Evolutionary conservation across 352 stramenopile genomes (phyloP).

Genomic region (Pythium biforme): DNA sequence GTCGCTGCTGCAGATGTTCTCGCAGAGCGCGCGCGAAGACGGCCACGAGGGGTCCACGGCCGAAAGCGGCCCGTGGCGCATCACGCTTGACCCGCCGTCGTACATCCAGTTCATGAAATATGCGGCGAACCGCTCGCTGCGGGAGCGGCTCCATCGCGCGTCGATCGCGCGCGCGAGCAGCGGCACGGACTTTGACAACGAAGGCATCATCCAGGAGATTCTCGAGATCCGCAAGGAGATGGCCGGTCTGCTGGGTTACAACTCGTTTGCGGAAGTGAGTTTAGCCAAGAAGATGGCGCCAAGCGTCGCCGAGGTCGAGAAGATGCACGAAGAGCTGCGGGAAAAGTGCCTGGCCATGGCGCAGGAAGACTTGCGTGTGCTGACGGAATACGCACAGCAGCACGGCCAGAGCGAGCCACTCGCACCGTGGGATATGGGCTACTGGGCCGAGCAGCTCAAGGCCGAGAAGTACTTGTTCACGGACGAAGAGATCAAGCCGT

Average conservation of each 20-base stretch:
- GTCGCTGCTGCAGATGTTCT: conserved; percentile 92
- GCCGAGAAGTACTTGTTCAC: conserved; percentile 94
- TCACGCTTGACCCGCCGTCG: conserved; percentile 94
- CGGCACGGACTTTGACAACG: conserved; percentile 87
- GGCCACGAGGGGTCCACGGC: conserved; percentile 65
- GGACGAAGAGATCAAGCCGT: conserved; percentile 97
- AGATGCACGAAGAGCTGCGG: conserved; percentile 92
- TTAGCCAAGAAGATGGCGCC: conserved; percentile 97
- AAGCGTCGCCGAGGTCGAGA: conserved; percentile 86
- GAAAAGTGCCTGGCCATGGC: conserved; percentile 92
- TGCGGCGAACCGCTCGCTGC: conserved; percentile 84
- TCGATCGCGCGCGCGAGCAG: conserved; percentile 91
- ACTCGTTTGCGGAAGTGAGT: conserved; percentile 92
- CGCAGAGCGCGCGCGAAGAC: conserved; percentile 73
- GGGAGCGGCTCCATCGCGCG: conserved; percentile 93
- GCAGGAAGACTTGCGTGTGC: conserved; percentile 88
- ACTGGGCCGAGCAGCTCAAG: conserved; percentile 95
- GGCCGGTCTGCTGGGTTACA: conserved; percentile 91
- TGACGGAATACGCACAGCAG: conserved; percentile 84
- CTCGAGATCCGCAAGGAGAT: conserved; percentile 91
- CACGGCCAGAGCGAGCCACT: conserved; percentile 78
- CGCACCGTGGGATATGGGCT: conserved; percentile 93
- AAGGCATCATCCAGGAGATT: conserved; percentile 93
- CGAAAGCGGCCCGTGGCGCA: conserved; percentile 90
- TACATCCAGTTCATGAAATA: conserved; percentile 97